These are phyloP conservation scores for Magnolia officinalis DNA, from an alignment of 164 flowering plant genomes.

Conservation along the genomic window DNA sequence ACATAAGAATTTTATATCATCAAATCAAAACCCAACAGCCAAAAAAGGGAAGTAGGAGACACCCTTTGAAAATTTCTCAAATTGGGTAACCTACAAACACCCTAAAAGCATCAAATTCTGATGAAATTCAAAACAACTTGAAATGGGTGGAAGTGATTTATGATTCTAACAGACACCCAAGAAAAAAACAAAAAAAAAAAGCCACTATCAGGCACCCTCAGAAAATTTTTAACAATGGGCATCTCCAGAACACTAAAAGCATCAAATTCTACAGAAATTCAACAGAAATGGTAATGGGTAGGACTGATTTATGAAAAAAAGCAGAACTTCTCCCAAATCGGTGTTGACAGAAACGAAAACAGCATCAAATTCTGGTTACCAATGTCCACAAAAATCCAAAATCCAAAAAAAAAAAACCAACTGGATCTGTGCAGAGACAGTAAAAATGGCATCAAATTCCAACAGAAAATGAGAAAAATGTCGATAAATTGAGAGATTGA, in stretches of 20 bases:
- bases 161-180: background rate
- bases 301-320: background rate
- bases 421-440: slow-evolving; percentile 42
- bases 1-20: background rate
- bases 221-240: slow-evolving; percentile 16
- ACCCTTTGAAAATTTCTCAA: slow-evolving; percentile 36
- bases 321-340: slow-evolving; percentile 16
- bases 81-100: background rate
- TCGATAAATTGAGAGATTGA: slow-evolving; percentile 9
- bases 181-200: no score
- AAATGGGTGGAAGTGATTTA: background rate
- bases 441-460: slow-evolving; percentile 41
- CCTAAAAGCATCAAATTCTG: background rate
- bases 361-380: slow-evolving; percentile 47
- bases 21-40: slow-evolving; percentile 20
- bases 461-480: slow-evolving; percentile 10
- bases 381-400: slow-evolving; percentile 15
- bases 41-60: slow-evolving; percentile 22
- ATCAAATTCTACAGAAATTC: slow-evolving; percentile 43
- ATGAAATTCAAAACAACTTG: background rate
- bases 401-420: slow-evolving; percentile 33
- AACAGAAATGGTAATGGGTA: slow-evolving; percentile 26
- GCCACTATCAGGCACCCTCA: background rate
- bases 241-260: slow-evolving; percentile 28
- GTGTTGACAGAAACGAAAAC: slow-evolving; percentile 17